These are phyloP conservation scores for Penicillium nucicola DNA, from an alignment of 495 filamentous ascomycete genomes.

Conservation along the genomic window DNA sequence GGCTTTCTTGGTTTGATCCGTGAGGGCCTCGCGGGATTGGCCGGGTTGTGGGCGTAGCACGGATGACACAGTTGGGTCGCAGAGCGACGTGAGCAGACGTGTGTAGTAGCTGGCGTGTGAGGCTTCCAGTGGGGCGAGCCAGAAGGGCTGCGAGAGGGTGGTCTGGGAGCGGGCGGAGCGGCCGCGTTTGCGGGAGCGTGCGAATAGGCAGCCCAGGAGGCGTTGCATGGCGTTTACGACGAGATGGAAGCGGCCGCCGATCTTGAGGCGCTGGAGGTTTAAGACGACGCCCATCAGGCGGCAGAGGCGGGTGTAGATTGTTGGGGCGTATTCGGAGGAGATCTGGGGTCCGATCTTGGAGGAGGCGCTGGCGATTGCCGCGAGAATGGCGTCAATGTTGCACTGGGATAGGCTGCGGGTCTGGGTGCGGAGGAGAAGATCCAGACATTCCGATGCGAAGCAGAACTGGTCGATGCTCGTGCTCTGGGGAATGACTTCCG, in stretches of 20 bases:
- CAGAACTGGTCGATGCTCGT: slow-evolving; percentile 52
- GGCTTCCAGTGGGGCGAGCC: slow-evolving; percentile 43
- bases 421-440: slow-evolving; percentile 55
- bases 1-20: slow-evolving; percentile 73
- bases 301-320: slow-evolving; percentile 61
- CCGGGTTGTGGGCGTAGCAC: slow-evolving; percentile 50
- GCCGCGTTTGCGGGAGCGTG: slow-evolving; percentile 44
- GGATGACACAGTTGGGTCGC: slow-evolving; percentile 73
- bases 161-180: slow-evolving; percentile 31
- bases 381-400: slow-evolving; percentile 65
- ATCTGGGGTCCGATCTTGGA: slow-evolving; percentile 40
- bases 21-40: slow-evolving; percentile 48
- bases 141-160: slow-evolving; percentile 37
- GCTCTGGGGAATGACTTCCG: slow-evolving; percentile 30
- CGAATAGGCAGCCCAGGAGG: slow-evolving; percentile 63
- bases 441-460: slow-evolving; percentile 51
- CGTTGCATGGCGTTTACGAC: slow-evolving; percentile 59
- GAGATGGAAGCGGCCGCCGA: slow-evolving; percentile 69
- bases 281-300: slow-evolving; percentile 54
- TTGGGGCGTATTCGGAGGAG: slow-evolving; percentile 38
- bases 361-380: slow-evolving; percentile 52
- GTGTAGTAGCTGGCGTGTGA: slow-evolving; percentile 61
- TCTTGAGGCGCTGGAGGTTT: slow-evolving; percentile 59
- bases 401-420: slow-evolving; percentile 59
- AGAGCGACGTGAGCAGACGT: slow-evolving; percentile 71